A percentile compares a stretch with the other conserved stretches of the same genome.
These are phyloP conservation scores for Plasmodium blacklocki DNA, from an alignment of 169 alveolate species.

Conservation along the genomic window DNA sequence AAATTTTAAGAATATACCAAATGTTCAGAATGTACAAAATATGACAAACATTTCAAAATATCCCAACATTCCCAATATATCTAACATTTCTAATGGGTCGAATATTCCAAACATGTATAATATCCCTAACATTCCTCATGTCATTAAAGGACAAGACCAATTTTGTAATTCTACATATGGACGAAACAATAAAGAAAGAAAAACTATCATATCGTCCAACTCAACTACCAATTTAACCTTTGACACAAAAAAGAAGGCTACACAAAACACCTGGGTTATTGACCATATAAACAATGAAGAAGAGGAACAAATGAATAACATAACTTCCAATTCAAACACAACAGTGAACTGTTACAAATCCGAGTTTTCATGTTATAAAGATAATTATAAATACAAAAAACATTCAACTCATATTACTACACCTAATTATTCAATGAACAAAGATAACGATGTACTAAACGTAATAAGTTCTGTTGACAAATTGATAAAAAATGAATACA, in stretches of 20 bases:
- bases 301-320: slow-evolving; percentile 8
- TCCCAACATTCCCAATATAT: no score
- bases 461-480: background rate
- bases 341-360: slow-evolving; percentile 30
- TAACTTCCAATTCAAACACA: slow-evolving; percentile 2
- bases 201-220: background rate
- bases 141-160: no score
- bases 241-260: slow-evolving; percentile 3
- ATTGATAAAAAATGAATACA: background rate
- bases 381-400: slow-evolving; percentile 1
- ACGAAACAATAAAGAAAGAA: background rate
- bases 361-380: slow-evolving; percentile 11
- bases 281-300: background rate
- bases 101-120: no score
- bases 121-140: background rate
- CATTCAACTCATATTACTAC: background rate
- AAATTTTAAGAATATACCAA: background rate
- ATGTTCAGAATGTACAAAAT: no score
- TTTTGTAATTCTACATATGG: no score
- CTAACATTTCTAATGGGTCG: no score
- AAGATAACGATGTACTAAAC: background rate
- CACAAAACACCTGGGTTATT: background rate
- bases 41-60: no score
- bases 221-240: background rate
- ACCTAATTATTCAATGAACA: background rate